These are phyloP conservation scores for Neofusicoccum umdonicola DNA, from an alignment of 2,329 filamentous ascomycete species.

Conservation along the genomic window DNA sequence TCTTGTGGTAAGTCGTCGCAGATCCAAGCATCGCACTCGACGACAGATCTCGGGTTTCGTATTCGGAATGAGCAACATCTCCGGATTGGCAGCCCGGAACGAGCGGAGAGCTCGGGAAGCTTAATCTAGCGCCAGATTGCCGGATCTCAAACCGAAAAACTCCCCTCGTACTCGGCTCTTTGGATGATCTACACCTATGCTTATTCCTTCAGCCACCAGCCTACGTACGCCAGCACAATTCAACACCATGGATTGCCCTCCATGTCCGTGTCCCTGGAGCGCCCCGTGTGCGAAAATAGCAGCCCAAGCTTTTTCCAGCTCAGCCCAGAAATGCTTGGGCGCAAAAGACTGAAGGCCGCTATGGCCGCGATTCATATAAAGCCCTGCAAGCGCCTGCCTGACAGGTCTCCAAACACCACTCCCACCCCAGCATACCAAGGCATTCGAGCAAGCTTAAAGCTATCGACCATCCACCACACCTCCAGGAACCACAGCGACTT, in stretches of 20 bases:
- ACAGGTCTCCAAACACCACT: background rate
- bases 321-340: background rate
- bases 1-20: background rate
- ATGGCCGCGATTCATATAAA: background rate
- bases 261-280: background rate
- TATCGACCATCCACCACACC: too few relatives aligned
- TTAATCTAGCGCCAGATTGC: background rate
- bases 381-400: background rate
- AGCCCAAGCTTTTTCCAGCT: background rate
- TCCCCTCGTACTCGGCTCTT: slow-evolving; percentile 6
- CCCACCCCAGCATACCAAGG: background rate
- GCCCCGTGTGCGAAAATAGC: slow-evolving; percentile 1
- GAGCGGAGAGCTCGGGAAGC: slow-evolving; percentile 5
- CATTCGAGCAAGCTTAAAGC: background rate
- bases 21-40: background rate
- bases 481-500: too few relatives aligned
- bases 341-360: background rate
- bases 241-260: slow-evolving; percentile 1
- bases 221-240: background rate
- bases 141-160: background rate
- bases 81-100: background rate
- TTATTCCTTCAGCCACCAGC: background rate
- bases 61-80: background rate
- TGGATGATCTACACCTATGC: background rate
- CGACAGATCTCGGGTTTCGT: background rate